phyloP scores from a whole-genome alignment of 805 yeast species.

The Ogataea pini region DNA sequence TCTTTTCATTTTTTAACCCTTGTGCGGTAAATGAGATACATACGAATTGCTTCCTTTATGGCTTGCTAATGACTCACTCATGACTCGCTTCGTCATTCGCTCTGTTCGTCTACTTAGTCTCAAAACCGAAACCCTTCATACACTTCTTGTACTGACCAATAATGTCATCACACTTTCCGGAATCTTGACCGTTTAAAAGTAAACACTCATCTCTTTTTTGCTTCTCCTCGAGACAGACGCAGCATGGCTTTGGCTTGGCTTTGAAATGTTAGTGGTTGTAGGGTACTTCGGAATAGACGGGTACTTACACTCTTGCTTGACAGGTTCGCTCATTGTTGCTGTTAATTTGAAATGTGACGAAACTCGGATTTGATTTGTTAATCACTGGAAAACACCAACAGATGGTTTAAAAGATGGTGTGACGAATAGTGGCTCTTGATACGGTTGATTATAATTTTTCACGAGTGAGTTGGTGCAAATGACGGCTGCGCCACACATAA shows the following conservation, averaged over 20 bases:
- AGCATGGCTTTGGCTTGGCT: slow-evolving; percentile 89
- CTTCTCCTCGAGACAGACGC: slow-evolving; percentile 75
- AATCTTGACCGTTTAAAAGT: slow-evolving; percentile 77
- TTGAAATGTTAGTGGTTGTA: slow-evolving; percentile 9
- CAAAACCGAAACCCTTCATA: slow-evolving; percentile 92
- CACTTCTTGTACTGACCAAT: slow-evolving; percentile 77
- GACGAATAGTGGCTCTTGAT: background rate
- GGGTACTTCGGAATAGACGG: background rate
- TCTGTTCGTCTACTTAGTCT: slow-evolving; percentile 37
- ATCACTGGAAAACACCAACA: background rate
- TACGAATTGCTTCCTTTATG: too few relatives aligned
- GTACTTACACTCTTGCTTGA: slow-evolving; percentile 26
- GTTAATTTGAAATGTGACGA: background rate
- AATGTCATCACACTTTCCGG: slow-evolving; percentile 74
- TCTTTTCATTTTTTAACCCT: too few relatives aligned
- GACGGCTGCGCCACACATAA: background rate
- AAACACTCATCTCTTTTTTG: slow-evolving; percentile 83
- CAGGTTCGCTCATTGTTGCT: slow-evolving; percentile 27
- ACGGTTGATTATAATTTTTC: background rate
- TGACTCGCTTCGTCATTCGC: too few relatives aligned
- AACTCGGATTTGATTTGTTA: background rate
- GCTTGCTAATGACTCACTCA: too few relatives aligned
- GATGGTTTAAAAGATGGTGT: background rate
- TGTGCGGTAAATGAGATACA: too few relatives aligned
- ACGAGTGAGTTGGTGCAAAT: background rate